These are phyloP conservation scores for Bruguiera sexangula DNA, from an alignment of 345 rosid species.

Conservation along the genomic window DNA sequence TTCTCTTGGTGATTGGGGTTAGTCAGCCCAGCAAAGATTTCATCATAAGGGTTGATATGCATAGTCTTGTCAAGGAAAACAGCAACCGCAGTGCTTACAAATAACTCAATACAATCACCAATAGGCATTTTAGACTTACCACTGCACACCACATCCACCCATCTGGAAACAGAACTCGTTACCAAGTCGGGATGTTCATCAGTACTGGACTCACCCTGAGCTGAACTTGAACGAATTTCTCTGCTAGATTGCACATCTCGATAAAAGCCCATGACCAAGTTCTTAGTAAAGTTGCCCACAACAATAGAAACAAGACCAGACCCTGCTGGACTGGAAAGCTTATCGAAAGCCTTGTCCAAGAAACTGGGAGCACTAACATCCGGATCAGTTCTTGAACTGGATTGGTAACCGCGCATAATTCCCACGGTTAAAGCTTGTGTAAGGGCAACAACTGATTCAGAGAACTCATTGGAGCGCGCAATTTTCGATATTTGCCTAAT, in stretches of 20 bases:
- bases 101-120: constrained; percentile 67
- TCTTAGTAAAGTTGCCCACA: constrained; percentile 69
- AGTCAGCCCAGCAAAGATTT: constrained; percentile 65
- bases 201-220: not conserved
- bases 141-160: constrained; percentile 45
- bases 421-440: constrained; percentile 60
- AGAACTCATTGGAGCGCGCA: constrained; percentile 51
- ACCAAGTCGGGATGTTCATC: constrained; percentile 11
- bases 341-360: constrained; percentile 46
- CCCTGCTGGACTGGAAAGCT: constrained; percentile 54
- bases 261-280: constrained; percentile 47
- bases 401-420: constrained; percentile 37
- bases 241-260: constrained; percentile 6
- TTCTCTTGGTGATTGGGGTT: constrained; percentile 58
- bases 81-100: constrained; percentile 73
- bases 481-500: constrained; percentile 68
- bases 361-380: constrained; percentile 32
- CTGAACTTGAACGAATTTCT: constrained; percentile 3
- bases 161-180: constrained; percentile 18
- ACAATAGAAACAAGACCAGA: constrained; percentile 65
- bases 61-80: constrained; percentile 76
- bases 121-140: constrained; percentile 49
- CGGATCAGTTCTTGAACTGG: constrained; percentile 17
- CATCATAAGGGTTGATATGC: constrained; percentile 56
- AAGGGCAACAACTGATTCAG: constrained; percentile 36